These are phyloP conservation scores for Gossypium davidsonii DNA, from an alignment of 441 rosid genomes.

Conservation along the genomic window DNA sequence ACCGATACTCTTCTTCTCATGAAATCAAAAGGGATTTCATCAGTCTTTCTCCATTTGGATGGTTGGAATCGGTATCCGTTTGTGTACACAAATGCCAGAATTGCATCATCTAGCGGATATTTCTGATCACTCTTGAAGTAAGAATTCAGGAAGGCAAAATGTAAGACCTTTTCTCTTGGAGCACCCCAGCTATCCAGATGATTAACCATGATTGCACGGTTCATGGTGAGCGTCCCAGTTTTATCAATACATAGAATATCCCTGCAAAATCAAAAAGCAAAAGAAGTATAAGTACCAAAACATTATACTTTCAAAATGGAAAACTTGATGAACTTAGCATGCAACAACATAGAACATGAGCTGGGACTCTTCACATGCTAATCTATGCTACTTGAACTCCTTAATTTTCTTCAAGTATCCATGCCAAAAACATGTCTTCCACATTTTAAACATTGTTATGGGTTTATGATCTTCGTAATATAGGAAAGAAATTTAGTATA, in stretches of 20 bases:
- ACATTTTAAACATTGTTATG: no score
- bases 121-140: constrained; percentile 75
- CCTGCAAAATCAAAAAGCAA: constrained; percentile 29
- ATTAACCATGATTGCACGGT: constrained; percentile 49
- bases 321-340: not conserved
- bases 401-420: not conserved
- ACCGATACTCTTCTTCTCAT: constrained; percentile 53
- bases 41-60: constrained; percentile 50
- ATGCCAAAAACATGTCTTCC: not conserved
- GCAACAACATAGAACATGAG: not conserved
- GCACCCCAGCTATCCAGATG: constrained; percentile 54
- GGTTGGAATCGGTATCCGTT: constrained; percentile 61
- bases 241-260: constrained; percentile 66
- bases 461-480: no score
- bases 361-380: not conserved
- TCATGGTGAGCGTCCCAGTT: constrained; percentile 72
- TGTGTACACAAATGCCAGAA: constrained; percentile 60
- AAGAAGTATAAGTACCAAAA: not conserved
- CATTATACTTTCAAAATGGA: not conserved
- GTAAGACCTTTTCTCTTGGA: constrained; percentile 45
- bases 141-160: constrained; percentile 59
- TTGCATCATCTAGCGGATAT: constrained; percentile 74
- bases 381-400: not conserved
- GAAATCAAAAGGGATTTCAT: constrained; percentile 69
- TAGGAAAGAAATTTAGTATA: no score